phyloP scores from a whole-genome alignment of 2,329 filamentous ascomycete genomes.

The Ceratocystis papillata region DNA sequence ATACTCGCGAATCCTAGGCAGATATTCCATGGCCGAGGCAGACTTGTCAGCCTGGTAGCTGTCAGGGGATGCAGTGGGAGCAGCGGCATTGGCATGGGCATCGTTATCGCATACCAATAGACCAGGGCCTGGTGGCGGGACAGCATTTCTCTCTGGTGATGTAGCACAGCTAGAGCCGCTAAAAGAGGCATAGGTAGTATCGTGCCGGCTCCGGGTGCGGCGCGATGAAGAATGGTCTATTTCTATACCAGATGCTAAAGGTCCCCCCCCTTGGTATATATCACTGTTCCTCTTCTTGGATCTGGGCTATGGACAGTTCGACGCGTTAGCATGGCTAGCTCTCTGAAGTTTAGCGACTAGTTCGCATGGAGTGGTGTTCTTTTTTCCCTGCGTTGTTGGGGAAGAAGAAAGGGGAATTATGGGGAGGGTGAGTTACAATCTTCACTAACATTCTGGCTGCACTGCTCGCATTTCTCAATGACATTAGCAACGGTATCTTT shows the following conservation, averaged over 20 bases:
- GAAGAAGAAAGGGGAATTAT: background rate
- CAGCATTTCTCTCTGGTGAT: constrained; percentile 16
- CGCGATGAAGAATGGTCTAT: background rate
- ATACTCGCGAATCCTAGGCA: constrained; percentile 11
- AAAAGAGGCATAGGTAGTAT: background rate
- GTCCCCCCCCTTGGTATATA: constrained; percentile 9
- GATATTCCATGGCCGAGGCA: background rate
- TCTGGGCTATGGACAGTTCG: constrained; percentile 7
- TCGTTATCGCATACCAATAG: constrained; percentile 16
- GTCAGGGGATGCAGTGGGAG: background rate
- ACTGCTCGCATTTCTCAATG: constrained; percentile 82
- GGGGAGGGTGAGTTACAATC: constrained; percentile 22
- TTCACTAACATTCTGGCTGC: constrained; percentile 57
- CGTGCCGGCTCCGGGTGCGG: constrained; percentile 17
- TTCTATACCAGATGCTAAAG: background rate
- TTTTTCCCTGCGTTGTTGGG: no score
- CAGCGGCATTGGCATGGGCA: background rate
- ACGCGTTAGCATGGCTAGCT: no score
- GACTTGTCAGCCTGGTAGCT: constrained; percentile 1
- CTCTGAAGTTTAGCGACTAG: no score
- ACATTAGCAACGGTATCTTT: constrained; percentile 95
- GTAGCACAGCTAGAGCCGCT: constrained; percentile 11
- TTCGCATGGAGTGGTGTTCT: no score
- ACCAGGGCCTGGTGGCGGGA: constrained; percentile 18
- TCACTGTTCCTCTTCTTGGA: constrained; percentile 23